phyloP scores from a whole-genome alignment of 2,329 filamentous ascomycete genomes.

The Cryoendolithus antarcticus region DNA sequence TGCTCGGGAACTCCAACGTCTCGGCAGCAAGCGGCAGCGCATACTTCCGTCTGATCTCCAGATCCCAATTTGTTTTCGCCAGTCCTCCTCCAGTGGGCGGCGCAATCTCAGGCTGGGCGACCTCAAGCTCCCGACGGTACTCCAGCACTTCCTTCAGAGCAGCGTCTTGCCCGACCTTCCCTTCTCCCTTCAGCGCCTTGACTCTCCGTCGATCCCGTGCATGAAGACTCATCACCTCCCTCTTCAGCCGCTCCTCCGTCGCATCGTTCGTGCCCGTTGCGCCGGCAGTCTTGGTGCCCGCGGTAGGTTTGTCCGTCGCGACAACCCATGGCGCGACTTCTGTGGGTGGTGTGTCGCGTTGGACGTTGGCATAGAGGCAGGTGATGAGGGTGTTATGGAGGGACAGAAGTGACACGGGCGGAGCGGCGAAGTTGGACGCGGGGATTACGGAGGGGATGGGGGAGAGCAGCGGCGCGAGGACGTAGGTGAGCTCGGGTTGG shows the following conservation, averaged over 20 bases:
- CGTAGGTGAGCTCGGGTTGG: constrained; percentile 47
- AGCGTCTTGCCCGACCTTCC: constrained; percentile 5
- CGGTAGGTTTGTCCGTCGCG: constrained; percentile 59
- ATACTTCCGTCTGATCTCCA: constrained; percentile 54
- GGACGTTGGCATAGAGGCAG: constrained; percentile 46
- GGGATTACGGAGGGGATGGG: constrained; percentile 31
- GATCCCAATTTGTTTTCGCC: constrained; percentile 43
- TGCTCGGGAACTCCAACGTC: constrained; percentile 50
- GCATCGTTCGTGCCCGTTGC: constrained; percentile 44
- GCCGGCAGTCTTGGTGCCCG: constrained; percentile 48
- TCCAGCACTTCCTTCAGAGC: constrained; percentile 15
- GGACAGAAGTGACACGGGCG: constrained; percentile 25
- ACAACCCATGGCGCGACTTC: constrained; percentile 53
- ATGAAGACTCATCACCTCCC: constrained; percentile 51
- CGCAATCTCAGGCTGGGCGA: constrained; percentile 12
- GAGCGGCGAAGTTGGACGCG: constrained; percentile 9
- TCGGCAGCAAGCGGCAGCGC: constrained; percentile 48
- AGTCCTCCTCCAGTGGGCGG: constrained; percentile 12
- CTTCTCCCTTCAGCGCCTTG: constrained; percentile 19
- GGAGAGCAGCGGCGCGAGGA: constrained; percentile 43
- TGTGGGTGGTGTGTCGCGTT: constrained; percentile 45
- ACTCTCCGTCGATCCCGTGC: constrained; percentile 45
- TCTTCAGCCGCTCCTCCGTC: constrained; percentile 50
- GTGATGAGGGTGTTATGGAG: constrained; percentile 51
- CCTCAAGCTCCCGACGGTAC: constrained; percentile 18